A percentile compares a stretch with the other conserved stretches of the same genome.
phyloP scores from a whole-genome alignment of 2,329 filamentous ascomycete species.

The Drechslerella dactyloides region DNA sequence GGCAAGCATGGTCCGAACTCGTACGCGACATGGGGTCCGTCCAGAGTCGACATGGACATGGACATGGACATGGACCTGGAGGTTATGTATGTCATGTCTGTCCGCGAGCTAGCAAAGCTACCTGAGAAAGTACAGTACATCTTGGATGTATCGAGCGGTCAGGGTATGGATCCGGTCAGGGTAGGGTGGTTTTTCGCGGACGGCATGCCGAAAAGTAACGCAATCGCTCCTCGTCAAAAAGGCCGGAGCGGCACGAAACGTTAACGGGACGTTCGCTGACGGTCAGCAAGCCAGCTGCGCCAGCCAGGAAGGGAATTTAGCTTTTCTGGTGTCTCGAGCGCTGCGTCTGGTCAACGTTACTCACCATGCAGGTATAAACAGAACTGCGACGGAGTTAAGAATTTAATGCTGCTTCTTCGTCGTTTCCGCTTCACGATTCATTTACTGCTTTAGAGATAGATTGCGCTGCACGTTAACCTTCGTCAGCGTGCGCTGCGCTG shows the following conservation, averaged over 20 bases:
- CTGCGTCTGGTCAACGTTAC: slow-evolving; percentile 15
- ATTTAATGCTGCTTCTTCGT: no score
- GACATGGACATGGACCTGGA: background rate
- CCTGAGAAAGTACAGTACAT: no score
- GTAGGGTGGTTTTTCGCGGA: slow-evolving; percentile 8
- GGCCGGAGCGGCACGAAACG: slow-evolving; percentile 48
- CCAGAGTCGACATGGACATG: background rate
- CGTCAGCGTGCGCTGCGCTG: no score
- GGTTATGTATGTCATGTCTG: no score
- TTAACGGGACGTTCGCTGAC: slow-evolving; percentile 46
- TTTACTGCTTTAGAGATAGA: no score
- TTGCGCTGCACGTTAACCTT: no score
- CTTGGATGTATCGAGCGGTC: no score
- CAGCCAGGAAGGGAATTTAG: slow-evolving; percentile 2
- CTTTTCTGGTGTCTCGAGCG: slow-evolving; percentile 6
- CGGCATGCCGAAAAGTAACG: slow-evolving; percentile 48
- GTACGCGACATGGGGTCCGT: background rate
- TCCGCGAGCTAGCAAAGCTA: no score
- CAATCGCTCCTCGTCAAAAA: slow-evolving; percentile 44
- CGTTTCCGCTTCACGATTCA: no score
- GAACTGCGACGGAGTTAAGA: no score
- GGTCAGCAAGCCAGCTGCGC: slow-evolving; percentile 11
- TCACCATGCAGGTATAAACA: slow-evolving; percentile 37
- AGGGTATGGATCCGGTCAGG: background rate
- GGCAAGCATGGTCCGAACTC: background rate